These are phyloP conservation scores for Hypoxylon sp. DNA, from an alignment of 2,329 filamentous ascomycete species.

Conservation along the genomic window DNA sequence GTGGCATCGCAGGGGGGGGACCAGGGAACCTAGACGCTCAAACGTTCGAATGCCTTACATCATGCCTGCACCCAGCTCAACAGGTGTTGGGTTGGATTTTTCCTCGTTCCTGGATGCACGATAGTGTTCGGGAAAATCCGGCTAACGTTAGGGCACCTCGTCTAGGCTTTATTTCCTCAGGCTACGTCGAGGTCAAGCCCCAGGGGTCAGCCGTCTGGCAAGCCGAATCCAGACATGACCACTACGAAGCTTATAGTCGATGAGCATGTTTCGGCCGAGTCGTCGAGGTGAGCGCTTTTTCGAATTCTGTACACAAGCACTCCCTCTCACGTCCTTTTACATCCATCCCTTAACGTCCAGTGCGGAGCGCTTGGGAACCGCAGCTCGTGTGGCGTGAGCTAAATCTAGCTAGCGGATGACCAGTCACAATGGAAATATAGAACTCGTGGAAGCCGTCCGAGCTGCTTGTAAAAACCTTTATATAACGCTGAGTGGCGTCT, in stretches of 20 bases:
- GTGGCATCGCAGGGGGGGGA: slow-evolving; percentile 8
- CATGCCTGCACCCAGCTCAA: slow-evolving; percentile 1
- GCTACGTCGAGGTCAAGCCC: neutral
- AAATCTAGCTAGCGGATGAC: neutral
- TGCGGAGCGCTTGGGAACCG: neutral
- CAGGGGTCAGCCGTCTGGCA: slow-evolving; percentile 7
- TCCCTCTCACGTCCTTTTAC: neutral
- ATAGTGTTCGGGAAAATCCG: slow-evolving; percentile 26
- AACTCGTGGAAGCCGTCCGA: neutral
- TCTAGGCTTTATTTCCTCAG: neutral
- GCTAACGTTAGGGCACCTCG: slow-evolving; percentile 5
- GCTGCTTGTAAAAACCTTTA: neutral
- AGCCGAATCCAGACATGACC: slow-evolving; percentile 6
- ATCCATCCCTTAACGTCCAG: neutral
- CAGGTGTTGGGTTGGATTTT: neutral
- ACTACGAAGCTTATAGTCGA: neutral
- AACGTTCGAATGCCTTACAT: slow-evolving; percentile 3
- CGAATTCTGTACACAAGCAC: neutral
- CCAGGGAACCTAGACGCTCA: neutral
- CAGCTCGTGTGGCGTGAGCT: neutral
- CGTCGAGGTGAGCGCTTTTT: neutral
- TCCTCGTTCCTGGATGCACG: slow-evolving; percentile 6
- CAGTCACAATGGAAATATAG: neutral
- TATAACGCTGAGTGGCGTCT: slow-evolving; percentile 14
- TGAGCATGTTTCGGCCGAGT: slow-evolving; percentile 16